Evolutionary conservation across 2,329 filamentous ascomycete genomes (phyloP), one percentile per base, ranked within the genome.

Genomic region (Fusarium sublunatum): DNA sequence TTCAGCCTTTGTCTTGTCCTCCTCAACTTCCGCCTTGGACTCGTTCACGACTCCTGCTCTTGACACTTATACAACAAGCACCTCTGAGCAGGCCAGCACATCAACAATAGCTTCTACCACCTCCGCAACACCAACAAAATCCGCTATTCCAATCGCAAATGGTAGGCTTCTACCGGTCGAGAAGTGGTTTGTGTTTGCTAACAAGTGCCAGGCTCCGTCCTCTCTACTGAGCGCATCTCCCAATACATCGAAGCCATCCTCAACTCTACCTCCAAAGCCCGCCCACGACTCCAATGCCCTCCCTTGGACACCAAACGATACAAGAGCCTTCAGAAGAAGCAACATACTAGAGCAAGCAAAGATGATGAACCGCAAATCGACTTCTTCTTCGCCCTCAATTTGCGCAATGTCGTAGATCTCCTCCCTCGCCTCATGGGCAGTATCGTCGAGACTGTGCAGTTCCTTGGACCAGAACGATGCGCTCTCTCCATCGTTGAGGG

Each of bases 401-500:
- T 87, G n/a, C 77, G 80, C 34, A 70, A 86, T 48, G 76, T 77
- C 52, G 64, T 77, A 6, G 48, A 69, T 3, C 66, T 86, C 2
- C 77, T 87, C 8, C 81, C 83, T 3, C 78, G 81, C 2, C 76
- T 87, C 4, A 68, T 87, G 29, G 80, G 83, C 7, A 82, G 80
- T 39, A 74, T 87, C 28, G 64, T 86, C 38, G 80, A 85, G 65
- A 74, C 75, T 1, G 79, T 85, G 6, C 73, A 70, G 4, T 84
- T 82, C 61, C 76, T 87, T 0, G 83, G 85, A 2, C 79, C 82
- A 0, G 61, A 78, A 9, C 75, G 77, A 54, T 87, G 83, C 66
- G 81, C 78, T 0, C 72, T 87, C 0, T 86, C 83, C 4, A 81
- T 87, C 25, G 78, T 87, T 8, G 84, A 86, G 63, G 84, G 84